Evolutionary conservation across 768 basidiomycete species (phyloP), one percentile per base, ranked within the genome.

Genomic region (Phylloporus sp.): DNA sequence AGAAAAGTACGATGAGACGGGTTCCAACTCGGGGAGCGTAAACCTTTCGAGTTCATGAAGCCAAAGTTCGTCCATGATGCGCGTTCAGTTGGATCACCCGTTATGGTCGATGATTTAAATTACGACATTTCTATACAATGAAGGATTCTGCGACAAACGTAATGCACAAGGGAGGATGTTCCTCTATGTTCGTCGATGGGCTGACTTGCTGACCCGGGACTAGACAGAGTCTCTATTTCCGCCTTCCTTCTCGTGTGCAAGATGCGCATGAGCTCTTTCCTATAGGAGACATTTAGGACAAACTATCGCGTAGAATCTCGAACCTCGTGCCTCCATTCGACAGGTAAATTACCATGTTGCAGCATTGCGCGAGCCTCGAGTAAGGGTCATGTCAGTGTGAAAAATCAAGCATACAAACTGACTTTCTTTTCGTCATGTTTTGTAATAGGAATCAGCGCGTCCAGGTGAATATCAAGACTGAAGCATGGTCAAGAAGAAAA

Each of bases 161-260:
- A 68, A 42, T 53, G 56, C 44, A 58, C 53, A 3, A 66, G 56
- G 36, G 34, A 27, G 2, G 58, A 44, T 11, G 52, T 39, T 24
- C 55, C 55, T n/a, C 43, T 50, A 20, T 18, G 38, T 14, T 40
- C 50, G 31, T 49, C 53, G 10, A 8, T 15, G 5, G 11, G 34
- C 20, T 41, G 52, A 36, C 26, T 27, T 37, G 32, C 50, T 6
- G 46, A 39, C 27, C 44, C 37, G 9, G 44, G 38, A 6, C 47
- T 44, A 10, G 62, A 26, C 52, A 90, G 60, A 33, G 88, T 73
- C 61, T 98, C 90, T 38, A 94, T 94, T 66, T 98, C 95, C 4
- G 94, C 94, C 66, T 97, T 97, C 36, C 83, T 80, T n/a, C 88
- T 79, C 5, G 69, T 72, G 59, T 87, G 82, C 28, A 97, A 65